Evolutionary conservation across 2,329 filamentous ascomycete genomes (phyloP).

Genomic region (Periconia sp.): DNA sequence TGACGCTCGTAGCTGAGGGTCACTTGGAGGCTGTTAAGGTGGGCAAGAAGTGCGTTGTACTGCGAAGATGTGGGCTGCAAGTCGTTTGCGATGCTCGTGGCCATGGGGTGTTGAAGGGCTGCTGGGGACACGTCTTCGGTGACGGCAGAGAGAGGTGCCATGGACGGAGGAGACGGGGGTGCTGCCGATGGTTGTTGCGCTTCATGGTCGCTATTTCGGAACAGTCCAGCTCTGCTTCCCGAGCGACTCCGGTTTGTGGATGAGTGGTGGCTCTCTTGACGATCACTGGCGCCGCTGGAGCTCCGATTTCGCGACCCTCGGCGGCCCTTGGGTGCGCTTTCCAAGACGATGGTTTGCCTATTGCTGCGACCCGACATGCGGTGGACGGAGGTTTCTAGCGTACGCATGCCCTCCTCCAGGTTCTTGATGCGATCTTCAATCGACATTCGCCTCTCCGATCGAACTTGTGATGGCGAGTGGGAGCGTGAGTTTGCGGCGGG

Average conservation of each 20-base stretch:
- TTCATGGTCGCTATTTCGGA: constrained; percentile 1
- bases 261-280: constrained; percentile 9
- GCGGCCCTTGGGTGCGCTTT: constrained; percentile 37
- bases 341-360: constrained; percentile 43
- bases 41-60: background rate
- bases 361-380: constrained; percentile 37
- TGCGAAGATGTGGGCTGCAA: background rate
- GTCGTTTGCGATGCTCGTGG: no score
- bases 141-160: constrained; percentile 13
- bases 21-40: constrained; percentile 26
- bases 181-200: background rate
- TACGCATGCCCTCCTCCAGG: constrained; percentile 33
- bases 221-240: constrained; percentile 3
- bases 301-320: constrained; percentile 33
- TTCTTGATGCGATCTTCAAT: constrained; percentile 39
- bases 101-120: background rate
- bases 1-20: constrained; percentile 32
- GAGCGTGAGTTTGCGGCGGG: constrained; percentile 7
- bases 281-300: constrained; percentile 18
- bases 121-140: constrained; percentile 1
- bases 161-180: background rate
- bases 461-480: constrained; percentile 1
- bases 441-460: constrained; percentile 17
- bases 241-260: constrained; percentile 1
- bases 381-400: constrained; percentile 33